Percentiles rank a stretch among this genome's conserved stretches.
phyloP scores from a whole-genome alignment of 1,284 basidiomycete species.

The Afroboletus lepidellus region DNA sequence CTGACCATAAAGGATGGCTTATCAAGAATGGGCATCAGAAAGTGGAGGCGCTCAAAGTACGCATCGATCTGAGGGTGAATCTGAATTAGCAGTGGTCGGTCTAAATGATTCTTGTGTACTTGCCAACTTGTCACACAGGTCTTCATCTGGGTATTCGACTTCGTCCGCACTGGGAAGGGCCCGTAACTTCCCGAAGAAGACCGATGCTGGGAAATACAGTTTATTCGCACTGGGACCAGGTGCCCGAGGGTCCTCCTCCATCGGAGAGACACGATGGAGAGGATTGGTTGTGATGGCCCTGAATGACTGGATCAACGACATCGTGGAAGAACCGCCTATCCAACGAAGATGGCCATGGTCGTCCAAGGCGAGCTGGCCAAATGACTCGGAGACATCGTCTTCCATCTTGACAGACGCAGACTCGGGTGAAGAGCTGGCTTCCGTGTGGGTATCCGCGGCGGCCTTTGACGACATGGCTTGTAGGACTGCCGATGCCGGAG shows the following conservation, averaged over 20 bases:
- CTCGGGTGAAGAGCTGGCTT: slow-evolving; percentile 36
- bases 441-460: slow-evolving; percentile 31
- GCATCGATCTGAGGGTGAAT: slow-evolving; percentile 62
- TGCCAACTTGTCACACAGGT: slow-evolving; percentile 79
- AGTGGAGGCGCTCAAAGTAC: slow-evolving; percentile 83
- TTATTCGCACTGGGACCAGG: slow-evolving; percentile 77
- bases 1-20: slow-evolving; percentile 75
- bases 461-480: slow-evolving; percentile 45
- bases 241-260: slow-evolving; percentile 76
- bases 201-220: slow-evolving; percentile 84
- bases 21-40: slow-evolving; percentile 80
- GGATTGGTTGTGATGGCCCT: slow-evolving; percentile 71
- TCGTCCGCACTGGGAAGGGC: slow-evolving; percentile 83
- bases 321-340: slow-evolving; percentile 89
- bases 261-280: slow-evolving; percentile 73
- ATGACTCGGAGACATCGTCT: slow-evolving; percentile 74
- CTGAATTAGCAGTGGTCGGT: slow-evolving; percentile 21
- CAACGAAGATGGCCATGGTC: slow-evolving; percentile 89
- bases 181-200: slow-evolving; percentile 83
- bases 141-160: slow-evolving; percentile 81
- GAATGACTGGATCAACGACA: slow-evolving; percentile 89
- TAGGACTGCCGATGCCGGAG: slow-evolving; percentile 39
- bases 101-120: slow-evolving; percentile 14
- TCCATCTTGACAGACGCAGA: slow-evolving; percentile 58
- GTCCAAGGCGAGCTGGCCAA: slow-evolving; percentile 83